Conservation (phyloP, 2,329 filamentous ascomycete genomes). For the Bretziella fagacearum region DNA sequence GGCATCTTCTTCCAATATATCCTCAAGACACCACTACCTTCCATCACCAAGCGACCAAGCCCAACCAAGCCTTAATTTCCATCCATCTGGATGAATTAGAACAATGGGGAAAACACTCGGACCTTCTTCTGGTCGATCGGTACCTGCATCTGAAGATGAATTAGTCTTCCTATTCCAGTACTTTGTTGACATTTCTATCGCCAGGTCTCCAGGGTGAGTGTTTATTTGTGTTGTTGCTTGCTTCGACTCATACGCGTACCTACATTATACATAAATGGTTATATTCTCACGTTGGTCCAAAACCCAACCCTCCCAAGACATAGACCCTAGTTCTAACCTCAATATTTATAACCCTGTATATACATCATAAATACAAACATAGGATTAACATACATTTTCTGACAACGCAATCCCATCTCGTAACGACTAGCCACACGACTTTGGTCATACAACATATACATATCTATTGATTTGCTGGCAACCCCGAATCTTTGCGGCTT, state of each 20-base stretch:
- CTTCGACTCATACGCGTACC: not conserved
- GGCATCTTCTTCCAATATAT: not conserved
- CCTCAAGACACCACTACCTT: too few relatives aligned
- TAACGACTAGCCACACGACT: too few relatives aligned
- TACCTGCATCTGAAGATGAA: slow-evolving; percentile 5
- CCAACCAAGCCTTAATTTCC: not conserved
- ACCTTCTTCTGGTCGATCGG: not conserved
- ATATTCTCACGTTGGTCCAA: not conserved
- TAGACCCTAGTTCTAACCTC: too few relatives aligned
- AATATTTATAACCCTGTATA: too few relatives aligned
- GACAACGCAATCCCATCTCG: too few relatives aligned
- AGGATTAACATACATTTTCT: not conserved
- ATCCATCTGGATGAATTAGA: not conserved
- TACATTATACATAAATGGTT: not conserved
- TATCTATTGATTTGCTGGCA: not conserved
- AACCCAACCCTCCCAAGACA: not conserved
- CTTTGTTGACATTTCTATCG: slow-evolving; percentile 2
- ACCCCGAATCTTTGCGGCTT: too few relatives aligned
- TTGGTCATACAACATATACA: too few relatives aligned
- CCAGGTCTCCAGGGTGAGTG: not conserved
- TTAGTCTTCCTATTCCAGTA: slow-evolving; percentile 3
- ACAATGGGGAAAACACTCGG: not conserved
- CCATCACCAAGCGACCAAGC: not conserved
- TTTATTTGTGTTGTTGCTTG: not conserved
- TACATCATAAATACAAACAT: not conserved